Evolutionary conservation across 768 basidiomycete species (phyloP), one percentile per base, ranked within the genome.

Genomic region (Mycena venus): DNA sequence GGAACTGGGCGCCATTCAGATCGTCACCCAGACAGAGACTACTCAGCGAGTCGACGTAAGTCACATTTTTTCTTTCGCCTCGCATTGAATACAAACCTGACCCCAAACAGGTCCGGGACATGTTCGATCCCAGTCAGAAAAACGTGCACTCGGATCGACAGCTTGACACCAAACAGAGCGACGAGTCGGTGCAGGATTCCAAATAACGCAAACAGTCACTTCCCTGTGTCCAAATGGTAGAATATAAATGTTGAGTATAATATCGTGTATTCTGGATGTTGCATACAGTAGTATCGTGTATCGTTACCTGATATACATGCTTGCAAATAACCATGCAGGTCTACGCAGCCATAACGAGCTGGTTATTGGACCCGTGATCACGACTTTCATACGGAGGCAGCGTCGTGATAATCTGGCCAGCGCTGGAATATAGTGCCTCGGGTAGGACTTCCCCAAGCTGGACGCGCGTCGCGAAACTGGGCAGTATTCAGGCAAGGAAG

Each of bases 21-120:
- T 83, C 31, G 78, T 68, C 70, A 81, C 79, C 3, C 72, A 77
- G 67, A 81, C 78, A 14, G 80, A 81, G 56, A 76, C 79, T 34
- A 75, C 75, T 2, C 77, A 73, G 42, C 82, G 82, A 58, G 70
- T 81, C 51, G 80, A 81, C 56, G 81, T 83, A 47, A 60, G 77
- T 78, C 38, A 44, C 19, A 38, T 59, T 72, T 42, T 59, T 72
- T 27, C 59, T 63, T 19, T 27, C 53, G 21, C 47, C 44, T 38
- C n/a, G n/a, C 6, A 1, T 12, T 3, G 17, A 15, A 9, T 27
- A 10, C 12, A 7, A 32, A 25, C 32, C 66, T 58, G 19, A 7
- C 23, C 9, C 49, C 17, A 9, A 12, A 1, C n/a, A 72, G 70
- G 63, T 72, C 19, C 73, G 73, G 23, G 73, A 70, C 40, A 74